Evolutionary conservation across 2,329 filamentous ascomycete species (phyloP).

Genomic region (Fusarium penzigii): DNA sequence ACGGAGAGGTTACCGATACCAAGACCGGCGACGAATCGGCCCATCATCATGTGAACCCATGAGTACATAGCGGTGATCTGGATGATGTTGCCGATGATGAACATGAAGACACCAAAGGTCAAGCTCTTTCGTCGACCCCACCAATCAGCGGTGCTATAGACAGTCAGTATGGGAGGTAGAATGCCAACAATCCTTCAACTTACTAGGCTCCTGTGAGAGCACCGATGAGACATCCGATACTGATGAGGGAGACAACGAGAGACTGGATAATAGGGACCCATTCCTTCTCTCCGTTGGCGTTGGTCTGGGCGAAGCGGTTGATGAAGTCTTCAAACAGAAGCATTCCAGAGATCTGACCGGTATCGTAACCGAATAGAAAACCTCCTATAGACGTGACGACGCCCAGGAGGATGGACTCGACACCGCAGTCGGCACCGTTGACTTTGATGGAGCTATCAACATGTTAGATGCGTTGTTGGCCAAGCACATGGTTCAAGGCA

Average conservation of each 20-base stretch:
- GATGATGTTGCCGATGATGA: slow-evolving; percentile 64
- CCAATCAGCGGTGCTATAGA: slow-evolving; percentile 52
- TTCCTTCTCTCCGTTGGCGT: slow-evolving; percentile 39
- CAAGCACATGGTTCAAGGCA: background rate
- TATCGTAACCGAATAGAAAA: slow-evolving; percentile 66
- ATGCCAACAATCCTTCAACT: background rate
- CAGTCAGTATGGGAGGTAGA: slow-evolving; percentile 4
- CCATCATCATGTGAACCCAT: slow-evolving; percentile 68
- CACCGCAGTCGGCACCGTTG: slow-evolving; percentile 45
- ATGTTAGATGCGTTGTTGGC: slow-evolving; percentile 4
- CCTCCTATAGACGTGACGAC: slow-evolving; percentile 58
- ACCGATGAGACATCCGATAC: slow-evolving; percentile 57
- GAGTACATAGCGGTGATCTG: slow-evolving; percentile 59
- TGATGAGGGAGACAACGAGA: slow-evolving; percentile 57
- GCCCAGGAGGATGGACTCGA: slow-evolving; percentile 46
- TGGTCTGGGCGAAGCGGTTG: slow-evolving; percentile 53
- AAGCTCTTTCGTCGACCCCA: slow-evolving; percentile 59
- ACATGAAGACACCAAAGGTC: slow-evolving; percentile 54
- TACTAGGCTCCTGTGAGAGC: slow-evolving; percentile 52
- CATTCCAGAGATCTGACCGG: slow-evolving; percentile 58
- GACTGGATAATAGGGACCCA: slow-evolving; percentile 47
- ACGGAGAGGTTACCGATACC: slow-evolving; percentile 68
- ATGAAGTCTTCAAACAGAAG: slow-evolving; percentile 55
- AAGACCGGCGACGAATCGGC: slow-evolving; percentile 66
- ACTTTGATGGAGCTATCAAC: slow-evolving; percentile 39